Percentiles rank a stretch among this genome's conserved stretches.
These are phyloP conservation scores for Colletotrichum echinochloae DNA, from an alignment of 2,329 filamentous ascomycete genomes.

Conservation along the genomic window DNA sequence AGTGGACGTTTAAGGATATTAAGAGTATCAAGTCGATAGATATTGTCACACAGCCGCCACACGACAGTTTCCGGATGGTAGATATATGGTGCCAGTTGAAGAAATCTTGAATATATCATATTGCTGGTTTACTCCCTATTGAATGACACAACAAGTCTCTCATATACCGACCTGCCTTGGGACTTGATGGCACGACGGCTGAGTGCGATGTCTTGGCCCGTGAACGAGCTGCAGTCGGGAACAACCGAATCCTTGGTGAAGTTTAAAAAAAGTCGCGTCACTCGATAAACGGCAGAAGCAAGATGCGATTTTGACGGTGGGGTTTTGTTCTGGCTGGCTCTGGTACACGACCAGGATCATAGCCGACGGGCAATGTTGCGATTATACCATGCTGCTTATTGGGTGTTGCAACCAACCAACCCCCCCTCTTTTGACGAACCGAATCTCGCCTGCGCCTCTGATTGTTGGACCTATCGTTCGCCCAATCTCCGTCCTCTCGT, in stretches of 20 bases:
- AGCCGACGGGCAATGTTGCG: conserved; percentile 11
- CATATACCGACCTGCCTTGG: no score
- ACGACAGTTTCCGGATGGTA: no score
- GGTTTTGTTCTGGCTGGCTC: not conserved
- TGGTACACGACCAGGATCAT: not conserved
- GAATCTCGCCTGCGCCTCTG: conserved; percentile 6
- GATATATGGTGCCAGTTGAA: no score
- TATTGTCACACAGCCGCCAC: no score
- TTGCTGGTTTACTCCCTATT: no score
- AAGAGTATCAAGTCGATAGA: no score
- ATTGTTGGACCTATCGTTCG: conserved; percentile 20
- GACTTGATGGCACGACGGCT: no score
- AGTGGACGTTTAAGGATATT: no score
- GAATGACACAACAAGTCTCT: not conserved
- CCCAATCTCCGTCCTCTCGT: conserved; percentile 7
- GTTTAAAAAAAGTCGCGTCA: conserved; percentile 34
- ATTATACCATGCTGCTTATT: no score
- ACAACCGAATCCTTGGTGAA: conserved; percentile 1
- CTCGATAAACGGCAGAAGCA: not conserved
- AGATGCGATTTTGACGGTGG: not conserved
- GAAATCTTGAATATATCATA: no score
- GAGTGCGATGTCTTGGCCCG: conserved; percentile 34
- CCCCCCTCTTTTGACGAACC: not conserved
- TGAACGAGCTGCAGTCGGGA: conserved; percentile 18
- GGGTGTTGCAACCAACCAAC: no score